Base-by-base conservation (phyloP, 768 basidiomycete genomes). In the Mycena belliarum region DNA sequence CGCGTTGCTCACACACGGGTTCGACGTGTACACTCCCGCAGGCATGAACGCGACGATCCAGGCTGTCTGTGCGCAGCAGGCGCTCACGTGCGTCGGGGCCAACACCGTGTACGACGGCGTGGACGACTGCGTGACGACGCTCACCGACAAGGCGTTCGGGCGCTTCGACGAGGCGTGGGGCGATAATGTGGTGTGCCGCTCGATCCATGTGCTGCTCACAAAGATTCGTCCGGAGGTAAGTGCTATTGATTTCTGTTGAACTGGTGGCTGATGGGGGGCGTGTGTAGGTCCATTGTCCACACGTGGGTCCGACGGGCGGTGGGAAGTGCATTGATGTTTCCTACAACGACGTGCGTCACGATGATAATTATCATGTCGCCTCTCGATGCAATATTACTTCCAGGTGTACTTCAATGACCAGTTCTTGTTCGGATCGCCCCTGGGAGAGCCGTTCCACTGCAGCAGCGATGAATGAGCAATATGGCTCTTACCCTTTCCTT, bases 271-370 rank as follows among this genome's bases (percentile, higher is more conserved):
- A 16, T 10, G n/a, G n/a, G n/a, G n/a, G n/a, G n/a, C 3, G 2
- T 6, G 14, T 32, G 18, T 24, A 57, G 55, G 49, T 57, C 8
- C 55, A 57, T 45, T 57, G 55, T 11, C 20, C 55, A 6, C 55
- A 50, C 29, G 55, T 57, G 14, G 49, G 55, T 11, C 55, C 55
- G 3, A 50, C 55, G 7, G 55, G 55, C 11, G 49, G 55, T 2
- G 42, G 55, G 16, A 57, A 57, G 42, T 57, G 55, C 23, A 38
- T 57, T 7, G 42, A 57, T 37, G 55, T 57, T 18, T 32, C 18
- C 4, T 57, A 57, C 24, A 58, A 58, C 26, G 55, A 57, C 21
- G 57, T 52, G 14, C 8, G 49, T 18, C 11, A 12, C 29, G 29
- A 32, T n/a, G n/a, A n/a, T n/a, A n/a, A n/a, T n/a, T n/a, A n/a